Conservation (phyloP, 176 grass and related monocot genomes). For the Saccharum spontaneum region DNA sequence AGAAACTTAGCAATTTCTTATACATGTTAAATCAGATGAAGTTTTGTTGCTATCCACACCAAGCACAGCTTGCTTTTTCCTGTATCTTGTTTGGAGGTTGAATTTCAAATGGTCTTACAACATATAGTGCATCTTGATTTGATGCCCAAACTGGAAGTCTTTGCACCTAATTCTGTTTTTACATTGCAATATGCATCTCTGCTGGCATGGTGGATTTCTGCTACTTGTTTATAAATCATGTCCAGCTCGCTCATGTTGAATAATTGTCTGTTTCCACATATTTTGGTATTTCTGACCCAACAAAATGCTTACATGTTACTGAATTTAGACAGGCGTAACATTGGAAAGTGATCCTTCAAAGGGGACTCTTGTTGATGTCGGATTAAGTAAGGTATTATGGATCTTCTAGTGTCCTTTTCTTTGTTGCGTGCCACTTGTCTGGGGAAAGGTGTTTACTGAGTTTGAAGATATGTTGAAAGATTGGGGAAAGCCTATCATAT, state of each 20-base stretch:
- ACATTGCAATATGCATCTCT: neutral
- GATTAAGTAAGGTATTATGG: slow-evolving; percentile 80
- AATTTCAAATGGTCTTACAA: neutral
- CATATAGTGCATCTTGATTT: neutral
- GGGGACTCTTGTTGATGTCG: slow-evolving; percentile 90
- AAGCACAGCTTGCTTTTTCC: neutral
- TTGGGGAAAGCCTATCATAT: neutral
- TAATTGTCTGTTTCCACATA: neutral
- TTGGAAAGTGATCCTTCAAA: slow-evolving; percentile 71
- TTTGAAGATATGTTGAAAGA: neutral
- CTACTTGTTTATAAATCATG: neutral
- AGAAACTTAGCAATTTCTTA: neutral
- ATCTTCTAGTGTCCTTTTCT: neutral
- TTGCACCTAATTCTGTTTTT: slow-evolving; percentile 3
- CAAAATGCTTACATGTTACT: slow-evolving; percentile 39
- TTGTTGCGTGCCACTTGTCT: slow-evolving; percentile 8
- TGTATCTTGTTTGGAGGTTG: neutral
- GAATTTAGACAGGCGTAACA: slow-evolving; percentile 70
- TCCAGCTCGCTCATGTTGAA: neutral
- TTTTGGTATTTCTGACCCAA: slow-evolving; percentile 19
- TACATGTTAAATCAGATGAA: neutral
- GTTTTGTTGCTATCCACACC: neutral
- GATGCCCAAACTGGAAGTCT: neutral
- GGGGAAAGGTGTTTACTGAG: slow-evolving; percentile 5
- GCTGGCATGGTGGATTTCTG: neutral